phyloP scores from a whole-genome alignment of 169 alveolate species.

The Plasmodium malariae region DNA sequence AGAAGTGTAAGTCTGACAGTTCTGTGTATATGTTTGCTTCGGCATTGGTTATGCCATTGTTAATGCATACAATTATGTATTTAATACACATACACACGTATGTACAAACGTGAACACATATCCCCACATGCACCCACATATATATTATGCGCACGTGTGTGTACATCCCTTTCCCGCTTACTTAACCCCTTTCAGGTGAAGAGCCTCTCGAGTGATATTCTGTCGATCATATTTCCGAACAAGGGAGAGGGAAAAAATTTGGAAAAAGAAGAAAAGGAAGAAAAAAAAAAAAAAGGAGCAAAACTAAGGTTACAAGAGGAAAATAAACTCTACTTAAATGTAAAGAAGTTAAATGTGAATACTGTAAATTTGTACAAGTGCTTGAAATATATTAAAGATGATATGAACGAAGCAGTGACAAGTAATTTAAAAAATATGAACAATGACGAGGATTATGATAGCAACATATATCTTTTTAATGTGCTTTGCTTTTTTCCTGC shows the following conservation, averaged over 20 bases:
- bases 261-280: neutral
- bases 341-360: conserved; percentile 54
- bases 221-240: neutral
- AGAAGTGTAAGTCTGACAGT: conserved; percentile 66
- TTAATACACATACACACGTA: neutral
- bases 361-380: conserved; percentile 38
- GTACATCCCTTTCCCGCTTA: neutral
- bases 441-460: conserved; percentile 40
- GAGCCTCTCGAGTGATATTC: neutral
- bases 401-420: conserved; percentile 24
- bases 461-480: conserved; percentile 40
- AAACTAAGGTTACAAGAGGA: conserved; percentile 6
- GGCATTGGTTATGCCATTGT: too few relatives aligned
- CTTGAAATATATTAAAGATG: conserved; percentile 40
- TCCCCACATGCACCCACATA: neutral
- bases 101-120: neutral
- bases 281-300: neutral
- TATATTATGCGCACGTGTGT: neutral
- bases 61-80: neutral
- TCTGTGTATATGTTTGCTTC: too few relatives aligned
- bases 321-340: conserved; percentile 13
- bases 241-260: neutral
- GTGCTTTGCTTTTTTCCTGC: conserved; percentile 53
- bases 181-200: neutral
- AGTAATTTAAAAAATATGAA: conserved; percentile 2